Evolutionary conservation across 1,284 basidiomycete genomes (phyloP), one percentile per base, ranked within the genome.

Genomic region (Xerocomus cyaneibrunnescens): DNA sequence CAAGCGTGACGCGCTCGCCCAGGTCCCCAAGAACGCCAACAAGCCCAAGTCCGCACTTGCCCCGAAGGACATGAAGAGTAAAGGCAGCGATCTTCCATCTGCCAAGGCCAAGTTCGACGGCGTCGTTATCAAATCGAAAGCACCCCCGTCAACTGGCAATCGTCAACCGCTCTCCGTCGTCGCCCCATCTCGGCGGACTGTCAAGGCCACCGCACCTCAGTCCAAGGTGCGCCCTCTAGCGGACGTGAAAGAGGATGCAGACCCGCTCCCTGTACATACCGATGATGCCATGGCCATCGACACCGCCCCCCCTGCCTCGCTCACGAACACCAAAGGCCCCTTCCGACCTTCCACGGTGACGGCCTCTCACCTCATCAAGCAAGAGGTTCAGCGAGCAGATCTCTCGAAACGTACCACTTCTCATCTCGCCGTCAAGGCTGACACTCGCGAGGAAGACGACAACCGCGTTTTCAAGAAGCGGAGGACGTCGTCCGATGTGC

Each of bases 1-100:
- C 55, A 89, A 90, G 67, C 83, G 88, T 44, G 85, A 87, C 51
- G 85, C 85, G 4, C 73, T 89, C 27, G 84, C 82, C 28, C 87
- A 89, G 67, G 81, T 87, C 22, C 76, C 82, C 5, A 72, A 76
- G 45, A 71, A 77, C 19, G 72, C 77, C 25, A 74, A 75, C 54
- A 79, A 79, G 65, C 70, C 77, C 58, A 76, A 75, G 59, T 57
- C 62, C 48, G 55, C 57, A 14, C 64, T 62, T 4, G 64, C 62
- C 4, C 57, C 61, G 13, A 66, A 63, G 48, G 64, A 65, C 6
- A 47, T 48, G 34, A 83, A 81, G 67, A 73, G 69, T 27, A 80
- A 78, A 59, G 67, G 58, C 46, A 76, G 75, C 62, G 76, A 76
- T 51, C 69, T 63, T 22, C 57, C 61, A 2, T 66, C 66, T 3